A percentile compares a stretch with the other conserved stretches of the same genome.
phyloP scores from a whole-genome alignment of 768 basidiomycete genomes.

The Gloeophyllum trabeum region DNA sequence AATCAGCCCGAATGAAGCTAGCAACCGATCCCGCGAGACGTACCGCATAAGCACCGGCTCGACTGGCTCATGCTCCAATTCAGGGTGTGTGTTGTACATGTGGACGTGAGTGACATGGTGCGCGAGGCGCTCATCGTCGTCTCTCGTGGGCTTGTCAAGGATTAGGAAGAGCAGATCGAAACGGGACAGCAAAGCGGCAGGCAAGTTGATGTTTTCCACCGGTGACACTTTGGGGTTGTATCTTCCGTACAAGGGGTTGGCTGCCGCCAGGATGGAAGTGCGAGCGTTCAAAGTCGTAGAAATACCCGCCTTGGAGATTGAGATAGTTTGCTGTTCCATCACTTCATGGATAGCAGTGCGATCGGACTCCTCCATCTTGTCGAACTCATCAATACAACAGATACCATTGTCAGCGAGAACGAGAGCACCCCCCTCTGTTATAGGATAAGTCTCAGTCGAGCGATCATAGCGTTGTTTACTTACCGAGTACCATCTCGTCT shows the following conservation, averaged over 20 bases:
- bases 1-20: slow-evolving; percentile 4
- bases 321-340: slow-evolving; percentile 99
- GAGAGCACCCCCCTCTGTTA: slow-evolving; percentile 93
- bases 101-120: slow-evolving; percentile 98
- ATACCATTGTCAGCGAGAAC: slow-evolving; percentile 99
- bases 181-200: slow-evolving; percentile 90
- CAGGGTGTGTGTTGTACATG: slow-evolving; percentile 89
- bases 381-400: slow-evolving; percentile 99
- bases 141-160: slow-evolving; percentile 88
- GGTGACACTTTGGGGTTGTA: slow-evolving; percentile 98
- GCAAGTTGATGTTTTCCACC: slow-evolving; percentile 98
- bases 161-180: slow-evolving; percentile 97
- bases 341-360: slow-evolving; percentile 99
- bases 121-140: slow-evolving; percentile 92
- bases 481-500: slow-evolving; percentile 98
- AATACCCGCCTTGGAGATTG: slow-evolving; percentile 98
- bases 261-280: slow-evolving; percentile 94
- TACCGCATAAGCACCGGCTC: slow-evolving; percentile 86
- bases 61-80: slow-evolving; percentile 73
- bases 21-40: slow-evolving; percentile 7
- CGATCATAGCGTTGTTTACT: slow-evolving; percentile 17
- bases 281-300: slow-evolving; percentile 97
- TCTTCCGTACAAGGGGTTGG: slow-evolving; percentile 94
- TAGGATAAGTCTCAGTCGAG: slow-evolving; percentile 1
- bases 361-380: slow-evolving; percentile 99